Evolutionary conservation across 2,329 filamentous ascomycete species (phyloP), one percentile per base, ranked within the genome.

Genomic region (Penicillium thymicola): DNA sequence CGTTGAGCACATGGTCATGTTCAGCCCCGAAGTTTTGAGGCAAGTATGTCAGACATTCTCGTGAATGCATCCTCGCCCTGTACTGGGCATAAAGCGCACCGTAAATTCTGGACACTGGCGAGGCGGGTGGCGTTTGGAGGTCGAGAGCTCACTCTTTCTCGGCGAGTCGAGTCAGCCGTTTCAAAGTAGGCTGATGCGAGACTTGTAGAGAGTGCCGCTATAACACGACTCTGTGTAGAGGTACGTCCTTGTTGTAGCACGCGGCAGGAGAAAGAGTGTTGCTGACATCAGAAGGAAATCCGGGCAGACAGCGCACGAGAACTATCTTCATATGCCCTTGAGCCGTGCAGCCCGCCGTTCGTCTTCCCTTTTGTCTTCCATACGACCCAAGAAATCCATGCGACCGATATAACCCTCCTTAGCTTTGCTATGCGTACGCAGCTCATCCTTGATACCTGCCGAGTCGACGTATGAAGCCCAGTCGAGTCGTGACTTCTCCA

Each of bases 401-500:
- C 84, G 78, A 16, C 78, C 81, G 64, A 86, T 71, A 70, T 85
- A 88, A 0, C 82, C 82, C 53, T 82, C 80, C 65, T 85, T 86
- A 11, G 83, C 83, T 68, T 83, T 85, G 59, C 82, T 83, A 67
- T 86, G 83, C 44, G 78, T 78, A 54, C 82, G 80, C 66, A 88
- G 69, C 69, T 88, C 85, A 55, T 85, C 84, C 55, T 81, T 79
- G 55, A 87, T 80, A 30, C 84, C 84, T 44, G 82, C 81, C 51
- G 81, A 74, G 66, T 86, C 82, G 40, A 88, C 85, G 65, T 85
- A 86, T 11, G 80, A 79, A 21, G 82, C 84, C 85, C 85, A 88
- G 64, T 88, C 85, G 65, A 87, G 74, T 51, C 84, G 80, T 30
- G 82, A 85, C 71, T 87, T 88, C 71, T 86, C 84, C 48, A 88